These are phyloP conservation scores for Kuraishia piskuri DNA, from an alignment of 805 yeast species.

Conservation along the genomic window DNA sequence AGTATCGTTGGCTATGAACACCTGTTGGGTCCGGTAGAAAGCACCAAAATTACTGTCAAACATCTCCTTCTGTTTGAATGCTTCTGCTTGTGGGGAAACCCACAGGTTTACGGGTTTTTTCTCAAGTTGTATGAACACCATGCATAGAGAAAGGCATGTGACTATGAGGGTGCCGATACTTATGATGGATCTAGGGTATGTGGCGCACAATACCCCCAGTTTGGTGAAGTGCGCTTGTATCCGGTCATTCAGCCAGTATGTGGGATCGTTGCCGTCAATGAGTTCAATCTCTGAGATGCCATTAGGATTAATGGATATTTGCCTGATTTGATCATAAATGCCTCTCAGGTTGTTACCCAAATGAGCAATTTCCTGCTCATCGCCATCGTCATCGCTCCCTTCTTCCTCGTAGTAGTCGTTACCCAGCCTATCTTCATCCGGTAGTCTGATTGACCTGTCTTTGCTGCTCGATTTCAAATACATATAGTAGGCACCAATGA, in stretches of 20 bases:
- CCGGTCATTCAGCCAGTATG: conserved; percentile 39
- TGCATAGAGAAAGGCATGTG: conserved; percentile 41
- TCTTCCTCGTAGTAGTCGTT: background rate
- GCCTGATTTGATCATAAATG: background rate
- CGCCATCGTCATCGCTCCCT: background rate
- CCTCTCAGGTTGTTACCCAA: background rate
- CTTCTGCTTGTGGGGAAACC: conserved; percentile 77
- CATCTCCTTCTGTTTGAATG: conserved; percentile 54
- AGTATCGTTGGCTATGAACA: conserved; percentile 61
- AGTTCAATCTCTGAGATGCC: background rate
- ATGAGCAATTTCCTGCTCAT: background rate
- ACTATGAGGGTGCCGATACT: conserved; percentile 31
- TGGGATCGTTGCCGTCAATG: conserved; percentile 3
- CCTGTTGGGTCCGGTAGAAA: conserved; percentile 82
- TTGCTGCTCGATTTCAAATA: background rate
- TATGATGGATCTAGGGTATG: conserved; percentile 48
- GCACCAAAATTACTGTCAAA: conserved; percentile 86
- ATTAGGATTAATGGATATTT: too few relatives aligned
- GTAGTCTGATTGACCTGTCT: background rate
- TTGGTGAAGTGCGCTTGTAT: conserved; percentile 39
- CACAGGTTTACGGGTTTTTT: conserved; percentile 77
- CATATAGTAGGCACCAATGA: conserved; percentile 1
- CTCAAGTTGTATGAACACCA: conserved; percentile 50
- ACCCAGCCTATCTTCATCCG: background rate
- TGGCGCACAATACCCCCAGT: conserved; percentile 53